Percentiles rank a stretch among this genome's conserved stretches.
Evolutionary conservation across 2,329 filamentous ascomycete species (phyloP).

Genomic region (Trichoderma guizhouense): DNA sequence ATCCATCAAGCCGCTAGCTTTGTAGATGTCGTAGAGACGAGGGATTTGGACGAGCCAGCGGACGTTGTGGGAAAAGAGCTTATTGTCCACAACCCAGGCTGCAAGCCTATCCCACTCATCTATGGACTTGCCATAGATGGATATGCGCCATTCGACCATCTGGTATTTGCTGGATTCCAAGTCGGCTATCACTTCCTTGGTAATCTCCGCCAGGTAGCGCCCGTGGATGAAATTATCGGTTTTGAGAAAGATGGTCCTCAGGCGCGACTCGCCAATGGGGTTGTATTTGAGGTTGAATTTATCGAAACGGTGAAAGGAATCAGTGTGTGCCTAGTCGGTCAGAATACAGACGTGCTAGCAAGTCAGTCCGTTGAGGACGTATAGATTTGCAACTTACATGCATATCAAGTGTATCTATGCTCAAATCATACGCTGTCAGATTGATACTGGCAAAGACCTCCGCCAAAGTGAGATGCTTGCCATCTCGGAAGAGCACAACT

Average conservation of each 20-base stretch:
- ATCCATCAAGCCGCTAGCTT: slow-evolving; percentile 79
- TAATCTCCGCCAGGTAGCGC: slow-evolving; percentile 93
- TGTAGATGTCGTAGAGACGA: slow-evolving; percentile 93
- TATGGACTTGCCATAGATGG: slow-evolving; percentile 86
- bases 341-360: slow-evolving; percentile 64
- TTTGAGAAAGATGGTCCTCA: slow-evolving; percentile 98
- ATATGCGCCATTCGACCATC: slow-evolving; percentile 99
- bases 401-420: slow-evolving; percentile 98
- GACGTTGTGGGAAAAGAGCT: slow-evolving; percentile 95
- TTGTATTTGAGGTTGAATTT: slow-evolving; percentile 99
- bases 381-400: slow-evolving; percentile 70
- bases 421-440: slow-evolving; percentile 92
- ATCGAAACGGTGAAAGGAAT: slow-evolving; percentile 98
- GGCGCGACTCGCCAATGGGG: slow-evolving; percentile 87
- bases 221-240: slow-evolving; percentile 98
- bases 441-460: slow-evolving; percentile 98
- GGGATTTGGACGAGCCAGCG: slow-evolving; percentile 96
- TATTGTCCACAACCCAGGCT: slow-evolving; percentile 99
- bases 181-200: slow-evolving; percentile 95
- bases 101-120: slow-evolving; percentile 98
- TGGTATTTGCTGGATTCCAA: slow-evolving; percentile 98
- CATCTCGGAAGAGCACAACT: slow-evolving; percentile 87
- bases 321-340: slow-evolving; percentile 72
- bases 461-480: slow-evolving; percentile 81
- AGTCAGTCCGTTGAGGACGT: slow-evolving; percentile 49